Evolutionary conservation across 1,284 basidiomycete genomes (phyloP).

Genomic region (Boletellus deceptivus): DNA sequence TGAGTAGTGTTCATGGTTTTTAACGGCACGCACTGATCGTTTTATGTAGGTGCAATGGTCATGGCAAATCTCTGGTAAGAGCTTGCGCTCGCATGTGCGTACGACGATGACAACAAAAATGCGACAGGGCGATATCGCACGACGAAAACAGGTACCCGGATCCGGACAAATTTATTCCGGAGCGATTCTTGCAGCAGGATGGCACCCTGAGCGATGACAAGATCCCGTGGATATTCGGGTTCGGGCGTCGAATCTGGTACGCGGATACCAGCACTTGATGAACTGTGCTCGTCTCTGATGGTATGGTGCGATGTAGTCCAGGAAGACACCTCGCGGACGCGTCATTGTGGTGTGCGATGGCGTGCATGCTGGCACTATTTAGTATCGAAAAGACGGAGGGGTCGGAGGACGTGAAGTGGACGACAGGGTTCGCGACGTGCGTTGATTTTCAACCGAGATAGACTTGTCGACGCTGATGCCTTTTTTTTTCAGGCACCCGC

Average conservation of each 20-base stretch:
- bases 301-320: constrained; percentile 5
- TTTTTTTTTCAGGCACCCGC: constrained; percentile 10
- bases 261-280: neutral
- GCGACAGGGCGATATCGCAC: constrained; percentile 18
- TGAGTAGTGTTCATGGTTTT: neutral
- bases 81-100: neutral
- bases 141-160: constrained; percentile 20
- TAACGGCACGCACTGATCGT: neutral
- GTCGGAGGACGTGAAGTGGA: constrained; percentile 17
- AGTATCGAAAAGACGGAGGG: constrained; percentile 5
- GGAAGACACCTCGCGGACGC: constrained; percentile 27
- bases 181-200: constrained; percentile 19
- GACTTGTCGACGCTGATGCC: neutral
- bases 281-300: neutral
- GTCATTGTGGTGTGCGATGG: constrained; percentile 16
- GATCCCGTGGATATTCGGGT: constrained; percentile 19
- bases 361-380: too few relatives aligned
- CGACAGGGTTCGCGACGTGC: constrained; percentile 13
- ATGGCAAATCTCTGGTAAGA: constrained; percentile 21
- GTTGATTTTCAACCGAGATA: neutral
- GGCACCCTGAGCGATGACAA: constrained; percentile 21
- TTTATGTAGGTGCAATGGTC: constrained; percentile 6
- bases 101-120: neutral
- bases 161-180: constrained; percentile 21
- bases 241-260: constrained; percentile 27